Conservation (phyloP, 2,329 filamentous ascomycete genomes). For the Cercospora berteroae region DNA sequence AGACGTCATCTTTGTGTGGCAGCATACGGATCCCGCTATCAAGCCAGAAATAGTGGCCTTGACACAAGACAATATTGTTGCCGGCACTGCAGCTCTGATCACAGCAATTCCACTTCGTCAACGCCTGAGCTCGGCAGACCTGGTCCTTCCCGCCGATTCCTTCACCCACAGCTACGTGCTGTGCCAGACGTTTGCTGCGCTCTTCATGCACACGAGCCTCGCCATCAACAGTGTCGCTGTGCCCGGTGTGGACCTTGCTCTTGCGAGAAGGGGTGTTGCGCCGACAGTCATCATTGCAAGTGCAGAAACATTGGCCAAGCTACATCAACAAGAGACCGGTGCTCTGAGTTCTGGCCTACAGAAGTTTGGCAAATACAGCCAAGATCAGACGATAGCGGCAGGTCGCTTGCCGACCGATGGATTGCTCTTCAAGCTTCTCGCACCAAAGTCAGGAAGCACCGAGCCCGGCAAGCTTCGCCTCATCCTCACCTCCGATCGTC, state of each 20-base stretch:
- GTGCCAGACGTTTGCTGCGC: slow-evolving; percentile 73
- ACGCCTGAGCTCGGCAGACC: slow-evolving; percentile 69
- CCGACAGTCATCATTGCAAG: slow-evolving; percentile 82
- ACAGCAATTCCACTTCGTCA: slow-evolving; percentile 72
- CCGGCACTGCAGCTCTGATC: slow-evolving; percentile 77
- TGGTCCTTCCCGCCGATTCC: slow-evolving; percentile 81
- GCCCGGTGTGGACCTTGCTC: slow-evolving; percentile 64
- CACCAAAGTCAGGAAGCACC: slow-evolving; percentile 55
- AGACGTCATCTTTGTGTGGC: slow-evolving; percentile 65
- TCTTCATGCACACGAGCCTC: slow-evolving; percentile 81
- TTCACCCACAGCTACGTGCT: slow-evolving; percentile 78
- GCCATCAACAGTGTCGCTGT: slow-evolving; percentile 87
- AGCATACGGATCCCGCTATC: slow-evolving; percentile 47
- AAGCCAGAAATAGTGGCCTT: slow-evolving; percentile 75
- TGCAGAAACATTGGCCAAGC: slow-evolving; percentile 67
- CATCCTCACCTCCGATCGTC: slow-evolving; percentile 73
- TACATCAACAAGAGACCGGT: slow-evolving; percentile 63
- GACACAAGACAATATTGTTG: slow-evolving; percentile 78
- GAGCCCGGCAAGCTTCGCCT: slow-evolving; percentile 74
- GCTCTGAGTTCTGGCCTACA: slow-evolving; percentile 58
- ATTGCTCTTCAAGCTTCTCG: slow-evolving; percentile 61
- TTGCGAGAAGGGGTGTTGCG: slow-evolving; percentile 70
- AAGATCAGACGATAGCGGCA: slow-evolving; percentile 66
- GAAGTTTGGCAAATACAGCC: slow-evolving; percentile 67
- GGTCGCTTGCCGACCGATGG: slow-evolving; percentile 72